Evolutionary conservation across 1,139 yeast genomes (phyloP), one percentile per base, ranked within the genome.

Genomic region (Blastobotrys raffinosifermentans): DNA sequence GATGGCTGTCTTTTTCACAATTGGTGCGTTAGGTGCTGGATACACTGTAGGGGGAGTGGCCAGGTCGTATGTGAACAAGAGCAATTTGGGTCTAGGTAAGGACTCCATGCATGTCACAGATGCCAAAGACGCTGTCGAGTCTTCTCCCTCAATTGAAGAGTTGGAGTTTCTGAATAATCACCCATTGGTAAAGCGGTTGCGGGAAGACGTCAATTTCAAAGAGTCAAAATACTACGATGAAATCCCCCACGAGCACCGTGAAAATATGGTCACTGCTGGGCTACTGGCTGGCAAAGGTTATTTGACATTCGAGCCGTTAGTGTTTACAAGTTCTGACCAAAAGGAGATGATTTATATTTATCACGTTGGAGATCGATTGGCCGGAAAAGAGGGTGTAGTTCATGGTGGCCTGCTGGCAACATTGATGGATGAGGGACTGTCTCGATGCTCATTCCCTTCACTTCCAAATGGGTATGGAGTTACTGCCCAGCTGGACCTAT

Each of bases 361-460:
- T 53, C 87, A 85, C 52, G 60, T 87, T 34, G 96, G 96, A 0
- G 60, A 66, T 9, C 69, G 72, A 30, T 59, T 87, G 27, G 67
- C 77, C 3, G 80, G 82, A 34, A 75, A 75, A 43, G 81, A 77
- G 39, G 85, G 86, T 0, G 27, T 8, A 25, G 74, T 91, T 17
- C 97, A 91, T 54, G 87, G 89, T 48, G 98, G 98, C 1, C 69
- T 89, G 2, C 63, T 89, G 2, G 75, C 96, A 1, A 80, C 96
- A 1, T 63, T 91, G 19, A 55, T 91, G 41, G 98, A 91, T 60
- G 98, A 91, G 57, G 82, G 85, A 0, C 66, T 91, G 34, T 85
- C 95, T 49, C 70, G 79, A 30, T 82, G 94, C 53, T 96, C 96
- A 14, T 89, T 87, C 55, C 77, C 89, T 4, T 63, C 71, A 19